These are phyloP conservation scores for Diplosphaera chodatii DNA, from an alignment of 139 green algal genomes.

Conservation along the genomic window DNA sequence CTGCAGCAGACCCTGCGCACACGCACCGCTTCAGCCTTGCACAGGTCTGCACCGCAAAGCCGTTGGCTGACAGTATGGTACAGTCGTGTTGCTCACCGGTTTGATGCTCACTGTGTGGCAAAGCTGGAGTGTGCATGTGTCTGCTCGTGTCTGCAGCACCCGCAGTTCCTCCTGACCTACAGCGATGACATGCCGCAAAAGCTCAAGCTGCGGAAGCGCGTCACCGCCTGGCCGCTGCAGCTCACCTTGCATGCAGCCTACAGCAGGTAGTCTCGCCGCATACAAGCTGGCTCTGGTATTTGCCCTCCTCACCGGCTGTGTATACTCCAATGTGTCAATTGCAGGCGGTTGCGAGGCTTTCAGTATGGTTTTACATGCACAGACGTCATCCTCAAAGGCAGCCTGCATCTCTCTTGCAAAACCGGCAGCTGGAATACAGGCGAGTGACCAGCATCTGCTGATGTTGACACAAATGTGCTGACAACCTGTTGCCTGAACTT, in stretches of 20 bases:
- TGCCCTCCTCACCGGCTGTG: no score
- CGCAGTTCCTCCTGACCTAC: constrained; percentile 21
- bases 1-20: not conserved
- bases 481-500: no score
- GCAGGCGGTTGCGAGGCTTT: not conserved
- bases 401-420: not conserved
- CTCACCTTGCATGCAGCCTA: constrained; percentile 18
- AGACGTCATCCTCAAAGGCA: not conserved
- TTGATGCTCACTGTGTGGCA: no score
- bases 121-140: not conserved
- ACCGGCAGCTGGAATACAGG: not conserved
- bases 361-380: not conserved
- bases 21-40: not conserved
- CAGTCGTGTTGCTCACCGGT: not conserved
- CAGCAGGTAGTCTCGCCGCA: no score
- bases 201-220: constrained; percentile 29
- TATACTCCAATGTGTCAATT: no score
- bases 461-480: no score
- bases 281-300: no score
- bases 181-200: constrained; percentile 9
- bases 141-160: constrained; percentile 5
- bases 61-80: not conserved
- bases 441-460: no score
- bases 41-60: no score
- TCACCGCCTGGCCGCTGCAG: constrained; percentile 18